Percentiles rank a stretch among this genome's conserved stretches.
Conservation (phyloP, 164 flowering plant species). For the Dillenia suffruticosa region DNA sequence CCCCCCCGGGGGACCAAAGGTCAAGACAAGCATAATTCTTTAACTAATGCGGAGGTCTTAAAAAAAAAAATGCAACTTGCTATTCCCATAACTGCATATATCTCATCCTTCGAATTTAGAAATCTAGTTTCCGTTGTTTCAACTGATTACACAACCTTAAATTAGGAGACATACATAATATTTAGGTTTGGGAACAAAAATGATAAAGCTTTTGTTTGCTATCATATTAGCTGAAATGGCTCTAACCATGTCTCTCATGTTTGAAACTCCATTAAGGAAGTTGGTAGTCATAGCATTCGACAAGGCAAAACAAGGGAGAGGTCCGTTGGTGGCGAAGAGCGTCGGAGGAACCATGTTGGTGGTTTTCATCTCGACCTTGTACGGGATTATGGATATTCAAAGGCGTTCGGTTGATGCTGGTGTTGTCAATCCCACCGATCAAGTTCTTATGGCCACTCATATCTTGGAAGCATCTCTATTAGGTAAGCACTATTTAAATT, state of each 20-base stretch:
- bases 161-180: not conserved
- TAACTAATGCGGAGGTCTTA: too few relatives aligned
- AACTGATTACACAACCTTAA: too few relatives aligned
- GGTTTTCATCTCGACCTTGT: conserved; percentile 27
- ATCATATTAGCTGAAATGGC: conserved; percentile 29
- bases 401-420: conserved; percentile 32
- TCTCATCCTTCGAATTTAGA: too few relatives aligned
- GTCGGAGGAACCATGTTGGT: conserved; percentile 37
- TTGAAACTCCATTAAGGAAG: conserved; percentile 29
- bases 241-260: conserved; percentile 25
- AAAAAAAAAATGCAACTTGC: too few relatives aligned
- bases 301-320: conserved; percentile 35
- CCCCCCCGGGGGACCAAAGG: too few relatives aligned
- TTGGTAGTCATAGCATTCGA: conserved; percentile 26
- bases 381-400: conserved; percentile 16
- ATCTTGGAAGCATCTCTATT: conserved; percentile 40
- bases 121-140: too few relatives aligned
- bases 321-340: conserved; percentile 32
- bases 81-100: too few relatives aligned
- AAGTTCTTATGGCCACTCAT: conserved; percentile 33
- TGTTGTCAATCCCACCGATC: conserved; percentile 34
- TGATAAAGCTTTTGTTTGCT: conserved; percentile 34
- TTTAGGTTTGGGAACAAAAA: conserved; percentile 6
- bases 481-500: conserved; percentile 18
- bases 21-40: too few relatives aligned